These are phyloP conservation scores for Aspergillus chevalieri DNA, from an alignment of 2,329 filamentous ascomycete species.

Conservation along the genomic window DNA sequence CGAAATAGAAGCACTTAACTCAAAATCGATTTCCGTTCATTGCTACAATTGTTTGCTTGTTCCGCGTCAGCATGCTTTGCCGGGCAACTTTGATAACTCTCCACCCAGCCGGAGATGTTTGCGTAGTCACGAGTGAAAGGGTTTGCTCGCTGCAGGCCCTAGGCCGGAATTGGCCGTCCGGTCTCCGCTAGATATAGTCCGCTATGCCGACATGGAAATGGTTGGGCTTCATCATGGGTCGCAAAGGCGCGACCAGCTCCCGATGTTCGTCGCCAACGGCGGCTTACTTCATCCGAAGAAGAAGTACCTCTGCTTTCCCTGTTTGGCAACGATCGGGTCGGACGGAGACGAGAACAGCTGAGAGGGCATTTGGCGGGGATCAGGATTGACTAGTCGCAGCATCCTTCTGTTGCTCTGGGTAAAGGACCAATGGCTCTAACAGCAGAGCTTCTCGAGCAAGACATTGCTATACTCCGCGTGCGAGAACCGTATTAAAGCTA, in stretches of 20 bases:
- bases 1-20: neutral
- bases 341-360: neutral
- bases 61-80: neutral
- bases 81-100: conserved; percentile 1
- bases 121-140: conserved; percentile 4
- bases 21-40: neutral
- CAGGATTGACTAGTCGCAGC: neutral
- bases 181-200: neutral
- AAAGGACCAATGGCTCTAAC: neutral
- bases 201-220: neutral
- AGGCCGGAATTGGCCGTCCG: no score
- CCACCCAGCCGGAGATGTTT: conserved; percentile 2
- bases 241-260: neutral
- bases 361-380: neutral
- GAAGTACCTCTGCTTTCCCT: neutral
- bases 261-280: neutral
- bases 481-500: conserved; percentile 1
- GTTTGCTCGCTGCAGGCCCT: neutral
- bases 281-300: neutral
- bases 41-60: neutral
- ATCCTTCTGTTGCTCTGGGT: neutral
- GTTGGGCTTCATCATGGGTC: neutral
- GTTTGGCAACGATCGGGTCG: neutral
- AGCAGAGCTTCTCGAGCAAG: neutral
- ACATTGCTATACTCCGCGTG: conserved; percentile 1